Evolutionary conservation across 1,284 basidiomycete genomes (phyloP).

Genomic region (Cryptococcus sp.): DNA sequence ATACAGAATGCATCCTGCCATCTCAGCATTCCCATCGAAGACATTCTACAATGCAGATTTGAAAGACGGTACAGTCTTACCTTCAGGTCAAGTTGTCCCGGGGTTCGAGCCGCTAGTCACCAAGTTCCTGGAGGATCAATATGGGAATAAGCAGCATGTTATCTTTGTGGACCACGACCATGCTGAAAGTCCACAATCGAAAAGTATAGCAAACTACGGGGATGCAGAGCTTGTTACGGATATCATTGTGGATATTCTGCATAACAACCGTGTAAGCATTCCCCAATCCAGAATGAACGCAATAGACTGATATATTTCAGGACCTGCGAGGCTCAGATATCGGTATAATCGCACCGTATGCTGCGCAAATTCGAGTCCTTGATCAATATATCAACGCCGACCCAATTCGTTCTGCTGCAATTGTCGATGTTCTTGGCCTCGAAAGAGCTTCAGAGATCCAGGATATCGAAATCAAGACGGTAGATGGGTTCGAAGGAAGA

Average conservation of each 20-base stretch:
- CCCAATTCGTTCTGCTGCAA: conserved; percentile 50
- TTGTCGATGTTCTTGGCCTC: conserved; percentile 58
- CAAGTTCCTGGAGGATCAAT: conserved; percentile 29
- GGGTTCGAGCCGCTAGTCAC: conserved; percentile 60
- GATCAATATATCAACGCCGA: conserved; percentile 60
- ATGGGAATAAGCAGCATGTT: conserved; percentile 44
- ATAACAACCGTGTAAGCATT: conserved; percentile 62
- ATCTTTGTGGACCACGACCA: conserved; percentile 74
- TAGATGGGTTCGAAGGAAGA: conserved; percentile 89
- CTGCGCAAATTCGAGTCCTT: conserved; percentile 69
- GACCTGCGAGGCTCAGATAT: conserved; percentile 65
- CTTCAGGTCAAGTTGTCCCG: conserved; percentile 54
- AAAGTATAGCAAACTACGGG: conserved; percentile 65
- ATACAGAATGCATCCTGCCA: conserved; percentile 89
- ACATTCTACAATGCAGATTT: conserved; percentile 74
- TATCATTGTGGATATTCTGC: conserved; percentile 70
- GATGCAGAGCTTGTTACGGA: conserved; percentile 73
- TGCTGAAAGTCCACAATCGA: conserved; percentile 60
- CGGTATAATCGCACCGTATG: conserved; percentile 82
- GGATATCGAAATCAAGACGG: conserved; percentile 75
- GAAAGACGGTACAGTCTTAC: conserved; percentile 62
- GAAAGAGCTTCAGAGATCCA: conserved; percentile 61
- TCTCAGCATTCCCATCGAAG: conserved; percentile 75
- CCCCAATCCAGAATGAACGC: not conserved
- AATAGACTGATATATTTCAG: conserved; percentile 40